These are phyloP conservation scores for Pseudogymnoascus pannorum DNA, from an alignment of 2,329 filamentous ascomycete genomes.

Conservation along the genomic window DNA sequence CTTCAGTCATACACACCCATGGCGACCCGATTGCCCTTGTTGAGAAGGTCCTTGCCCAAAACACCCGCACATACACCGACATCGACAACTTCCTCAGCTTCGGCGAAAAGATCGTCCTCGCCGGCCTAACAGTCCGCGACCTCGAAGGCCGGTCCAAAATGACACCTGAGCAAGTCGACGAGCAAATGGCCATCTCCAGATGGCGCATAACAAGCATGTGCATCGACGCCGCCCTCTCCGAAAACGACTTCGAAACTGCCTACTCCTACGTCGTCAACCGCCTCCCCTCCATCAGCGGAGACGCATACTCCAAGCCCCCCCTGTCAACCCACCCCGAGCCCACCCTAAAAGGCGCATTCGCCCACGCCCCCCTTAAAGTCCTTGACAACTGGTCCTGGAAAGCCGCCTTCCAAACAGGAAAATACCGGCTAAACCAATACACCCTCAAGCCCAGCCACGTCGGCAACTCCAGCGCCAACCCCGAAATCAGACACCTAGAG, in stretches of 20 bases:
- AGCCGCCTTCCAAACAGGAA: slow-evolving; percentile 70
- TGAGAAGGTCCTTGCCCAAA: slow-evolving; percentile 67
- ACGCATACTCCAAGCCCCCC: slow-evolving; percentile 10
- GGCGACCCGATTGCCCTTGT: slow-evolving; percentile 68
- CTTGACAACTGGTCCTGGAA: slow-evolving; percentile 68
- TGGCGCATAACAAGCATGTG: slow-evolving; percentile 72
- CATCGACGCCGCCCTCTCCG: slow-evolving; percentile 65
- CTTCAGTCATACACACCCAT: slow-evolving; percentile 70
- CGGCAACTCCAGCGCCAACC: slow-evolving; percentile 51
- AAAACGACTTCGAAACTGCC: slow-evolving; percentile 79
- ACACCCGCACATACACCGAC: slow-evolving; percentile 64
- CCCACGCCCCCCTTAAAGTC: slow-evolving; percentile 18
- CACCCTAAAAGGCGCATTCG: slow-evolving; percentile 20
- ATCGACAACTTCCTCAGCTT: slow-evolving; percentile 67
- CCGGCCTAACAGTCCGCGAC: slow-evolving; percentile 38
- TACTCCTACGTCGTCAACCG: slow-evolving; percentile 76
- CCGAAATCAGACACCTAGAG: slow-evolving; percentile 63
- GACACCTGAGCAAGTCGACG: slow-evolving; percentile 23
- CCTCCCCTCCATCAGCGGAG: slow-evolving; percentile 37
- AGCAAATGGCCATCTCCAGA: slow-evolving; percentile 39
- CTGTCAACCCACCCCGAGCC: slow-evolving; percentile 7
- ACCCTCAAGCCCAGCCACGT: slow-evolving; percentile 52
- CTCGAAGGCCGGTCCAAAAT: slow-evolving; percentile 12
- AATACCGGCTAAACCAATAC: slow-evolving; percentile 52
- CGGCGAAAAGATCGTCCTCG: slow-evolving; percentile 57